phyloP scores from a whole-genome alignment of 2,329 filamentous ascomycete genomes.

The Fusarium longipes region DNA sequence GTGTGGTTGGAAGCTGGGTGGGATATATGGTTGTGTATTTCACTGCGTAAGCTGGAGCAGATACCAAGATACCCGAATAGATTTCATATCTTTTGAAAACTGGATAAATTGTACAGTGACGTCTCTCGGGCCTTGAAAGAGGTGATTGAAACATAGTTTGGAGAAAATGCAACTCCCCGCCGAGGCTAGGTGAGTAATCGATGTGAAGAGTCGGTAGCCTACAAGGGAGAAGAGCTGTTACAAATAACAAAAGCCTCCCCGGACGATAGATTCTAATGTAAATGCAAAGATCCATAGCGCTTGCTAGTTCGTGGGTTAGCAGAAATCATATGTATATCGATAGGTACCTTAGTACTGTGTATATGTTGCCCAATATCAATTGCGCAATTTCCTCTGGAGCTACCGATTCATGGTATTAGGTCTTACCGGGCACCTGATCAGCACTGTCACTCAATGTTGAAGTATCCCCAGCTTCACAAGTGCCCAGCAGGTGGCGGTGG shows the following conservation, averaged over 20 bases:
- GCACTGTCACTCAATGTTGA: background rate
- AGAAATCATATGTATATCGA: background rate
- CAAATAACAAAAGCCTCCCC: background rate
- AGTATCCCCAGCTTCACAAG: background rate
- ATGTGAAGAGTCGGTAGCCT: background rate
- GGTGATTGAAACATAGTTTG: background rate
- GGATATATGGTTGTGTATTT: slow-evolving; percentile 96
- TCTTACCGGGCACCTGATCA: background rate
- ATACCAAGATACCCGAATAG: slow-evolving; percentile 43
- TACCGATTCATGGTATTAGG: background rate
- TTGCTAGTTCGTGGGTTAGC: background rate
- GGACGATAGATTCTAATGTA: background rate
- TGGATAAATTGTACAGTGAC: background rate
- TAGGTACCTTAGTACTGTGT: background rate
- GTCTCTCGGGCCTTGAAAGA: background rate
- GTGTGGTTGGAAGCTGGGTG: slow-evolving; percentile 95
- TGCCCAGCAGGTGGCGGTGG: background rate
- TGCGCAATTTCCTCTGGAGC: background rate
- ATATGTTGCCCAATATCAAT: background rate
- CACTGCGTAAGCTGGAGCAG: slow-evolving; percentile 55
- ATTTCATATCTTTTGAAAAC: slow-evolving; percentile 12
- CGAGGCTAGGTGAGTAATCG: background rate
- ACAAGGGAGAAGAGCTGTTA: background rate
- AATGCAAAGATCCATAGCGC: background rate
- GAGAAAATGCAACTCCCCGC: background rate